These are phyloP conservation scores for Neoboletus subvelutipes DNA, from an alignment of 768 basidiomycete genomes.

Conservation along the genomic window DNA sequence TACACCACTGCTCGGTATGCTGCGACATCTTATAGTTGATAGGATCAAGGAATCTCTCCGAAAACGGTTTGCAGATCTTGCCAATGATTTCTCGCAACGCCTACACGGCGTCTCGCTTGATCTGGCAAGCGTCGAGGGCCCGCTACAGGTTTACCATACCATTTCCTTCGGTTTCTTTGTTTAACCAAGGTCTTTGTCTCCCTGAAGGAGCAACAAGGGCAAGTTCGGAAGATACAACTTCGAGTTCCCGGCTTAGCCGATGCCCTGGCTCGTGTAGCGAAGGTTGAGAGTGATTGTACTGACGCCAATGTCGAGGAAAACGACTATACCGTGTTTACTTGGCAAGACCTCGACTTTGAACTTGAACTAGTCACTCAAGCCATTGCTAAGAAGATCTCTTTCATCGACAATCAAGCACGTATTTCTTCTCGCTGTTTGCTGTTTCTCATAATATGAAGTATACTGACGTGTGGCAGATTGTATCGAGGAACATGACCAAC, in stretches of 20 bases:
- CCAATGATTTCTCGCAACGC: conserved; percentile 72
- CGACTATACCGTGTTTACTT: conserved; percentile 89
- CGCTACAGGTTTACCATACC: conserved; percentile 58
- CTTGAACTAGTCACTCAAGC: conserved; percentile 78
- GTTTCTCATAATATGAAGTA: background rate
- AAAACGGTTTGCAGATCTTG: conserved; percentile 73
- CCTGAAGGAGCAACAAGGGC: conserved; percentile 70
- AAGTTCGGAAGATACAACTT: conserved; percentile 61
- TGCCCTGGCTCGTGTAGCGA: conserved; percentile 51
- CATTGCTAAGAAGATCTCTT: conserved; percentile 86
- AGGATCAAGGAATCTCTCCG: conserved; percentile 84
- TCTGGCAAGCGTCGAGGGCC: conserved; percentile 72
- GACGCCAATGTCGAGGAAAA: conserved; percentile 96
- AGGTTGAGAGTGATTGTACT: conserved; percentile 72
- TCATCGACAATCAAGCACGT: conserved; percentile 90
- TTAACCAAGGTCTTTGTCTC: conserved; percentile 4
- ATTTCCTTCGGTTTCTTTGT: conserved; percentile 5
- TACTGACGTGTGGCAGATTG: conserved; percentile 56
- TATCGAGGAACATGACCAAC: conserved; percentile 91
- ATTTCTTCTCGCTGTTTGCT: background rate
- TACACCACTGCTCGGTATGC: conserved; percentile 4
- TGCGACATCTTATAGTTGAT: background rate
- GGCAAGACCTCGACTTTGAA: conserved; percentile 88
- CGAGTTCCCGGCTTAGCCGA: conserved; percentile 67
- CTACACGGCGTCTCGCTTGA: conserved; percentile 67